These are phyloP conservation scores for Phytophthora hibernalis DNA, from an alignment of 352 stramenopile genomes.

Conservation along the genomic window DNA sequence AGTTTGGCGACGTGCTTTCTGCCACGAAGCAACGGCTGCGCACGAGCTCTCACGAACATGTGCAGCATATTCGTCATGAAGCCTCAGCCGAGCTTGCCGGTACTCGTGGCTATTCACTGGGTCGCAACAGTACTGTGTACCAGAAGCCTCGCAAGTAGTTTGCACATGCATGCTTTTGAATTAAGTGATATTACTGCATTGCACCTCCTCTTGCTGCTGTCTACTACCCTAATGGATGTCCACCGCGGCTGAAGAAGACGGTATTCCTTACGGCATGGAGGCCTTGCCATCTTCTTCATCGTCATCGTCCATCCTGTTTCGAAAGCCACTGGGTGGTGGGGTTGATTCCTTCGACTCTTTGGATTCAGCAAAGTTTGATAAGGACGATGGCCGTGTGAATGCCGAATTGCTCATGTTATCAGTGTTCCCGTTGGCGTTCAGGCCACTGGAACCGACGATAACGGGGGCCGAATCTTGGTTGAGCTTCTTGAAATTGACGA, in stretches of 20 bases:
- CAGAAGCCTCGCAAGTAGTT: slow-evolving; percentile 48
- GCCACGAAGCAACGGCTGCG: slow-evolving; percentile 68
- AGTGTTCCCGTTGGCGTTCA: slow-evolving; percentile 8
- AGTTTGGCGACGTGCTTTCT: slow-evolving; percentile 74
- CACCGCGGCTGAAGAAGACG: slow-evolving; percentile 8
- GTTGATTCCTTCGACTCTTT: slow-evolving; percentile 35
- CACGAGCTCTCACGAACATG: slow-evolving; percentile 58
- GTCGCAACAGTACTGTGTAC: slow-evolving; percentile 68
- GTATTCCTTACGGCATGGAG: slow-evolving; percentile 46
- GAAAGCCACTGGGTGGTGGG: slow-evolving; percentile 29
- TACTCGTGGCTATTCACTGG: slow-evolving; percentile 61
- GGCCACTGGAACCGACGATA: slow-evolving; percentile 22
- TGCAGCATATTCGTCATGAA: slow-evolving; percentile 70
- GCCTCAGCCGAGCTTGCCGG: slow-evolving; percentile 55
- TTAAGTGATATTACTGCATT: slow-evolving; percentile 36
- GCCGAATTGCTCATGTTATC: slow-evolving; percentile 17
- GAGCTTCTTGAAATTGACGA: slow-evolving; percentile 95
- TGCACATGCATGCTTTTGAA: slow-evolving; percentile 20
- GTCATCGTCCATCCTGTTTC: slow-evolving; percentile 45
- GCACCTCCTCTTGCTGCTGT: slow-evolving; percentile 20
- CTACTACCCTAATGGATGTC: slow-evolving; percentile 7
- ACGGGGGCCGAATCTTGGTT: slow-evolving; percentile 68
- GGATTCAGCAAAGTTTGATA: slow-evolving; percentile 24
- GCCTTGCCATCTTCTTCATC: slow-evolving; percentile 62
- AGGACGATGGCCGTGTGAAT: slow-evolving; percentile 16